Conservation (phyloP, 441 rosid genomes). For the Brassica hybrid region DNA sequence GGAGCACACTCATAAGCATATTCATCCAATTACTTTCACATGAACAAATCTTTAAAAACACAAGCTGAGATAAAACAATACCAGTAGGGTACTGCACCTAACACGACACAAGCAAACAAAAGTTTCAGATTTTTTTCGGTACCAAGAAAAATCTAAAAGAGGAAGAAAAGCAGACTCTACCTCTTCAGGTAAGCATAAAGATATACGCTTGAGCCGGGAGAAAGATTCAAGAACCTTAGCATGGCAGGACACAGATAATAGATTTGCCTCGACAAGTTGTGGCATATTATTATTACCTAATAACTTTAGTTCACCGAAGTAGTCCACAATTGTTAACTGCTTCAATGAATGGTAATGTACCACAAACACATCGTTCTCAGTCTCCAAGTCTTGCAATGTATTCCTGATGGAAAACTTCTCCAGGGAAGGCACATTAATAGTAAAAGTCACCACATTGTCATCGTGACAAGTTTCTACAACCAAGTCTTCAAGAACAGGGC, state of each 20-base stretch:
- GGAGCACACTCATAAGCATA: slow-evolving; percentile 5
- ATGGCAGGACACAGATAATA: background rate
- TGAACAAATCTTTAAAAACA: slow-evolving; percentile 5
- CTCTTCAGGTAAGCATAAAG: background rate
- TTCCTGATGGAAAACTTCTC: background rate
- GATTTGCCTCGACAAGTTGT: background rate
- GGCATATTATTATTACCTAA: background rate
- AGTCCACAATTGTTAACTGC: background rate
- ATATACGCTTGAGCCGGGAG: background rate
- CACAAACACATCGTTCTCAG: slow-evolving; percentile 1
- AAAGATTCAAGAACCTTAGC: background rate
- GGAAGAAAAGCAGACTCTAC: background rate
- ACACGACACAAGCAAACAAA: background rate
- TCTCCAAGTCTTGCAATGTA: background rate
- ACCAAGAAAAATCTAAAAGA: background rate
- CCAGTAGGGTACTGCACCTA: slow-evolving; percentile 16
- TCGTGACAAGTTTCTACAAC: background rate
- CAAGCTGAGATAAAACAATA: slow-evolving; percentile 5
- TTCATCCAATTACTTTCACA: background rate
- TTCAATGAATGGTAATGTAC: slow-evolving; percentile 18
- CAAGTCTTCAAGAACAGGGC: slow-evolving; percentile 2
- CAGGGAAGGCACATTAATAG: background rate
- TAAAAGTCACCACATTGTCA: background rate
- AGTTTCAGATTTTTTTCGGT: background rate
- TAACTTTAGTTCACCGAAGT: background rate